Evolutionary conservation across 805 yeast species (phyloP).

Genomic region (Phaffomyces antillensis): DNA sequence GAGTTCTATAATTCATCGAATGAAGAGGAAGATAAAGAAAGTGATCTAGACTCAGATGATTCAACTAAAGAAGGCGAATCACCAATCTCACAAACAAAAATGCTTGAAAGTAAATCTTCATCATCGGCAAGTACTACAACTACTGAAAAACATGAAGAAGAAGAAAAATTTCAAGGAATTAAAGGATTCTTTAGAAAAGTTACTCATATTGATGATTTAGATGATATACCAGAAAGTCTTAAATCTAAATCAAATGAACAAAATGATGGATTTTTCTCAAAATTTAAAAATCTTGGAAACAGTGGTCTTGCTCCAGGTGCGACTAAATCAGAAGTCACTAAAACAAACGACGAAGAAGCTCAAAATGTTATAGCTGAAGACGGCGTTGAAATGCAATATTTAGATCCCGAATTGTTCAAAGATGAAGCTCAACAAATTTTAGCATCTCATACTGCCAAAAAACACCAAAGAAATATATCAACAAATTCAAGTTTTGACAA

Average conservation of each 20-base stretch:
- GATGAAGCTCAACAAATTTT: conserved; percentile 52
- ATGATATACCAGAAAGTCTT: conserved; percentile 8
- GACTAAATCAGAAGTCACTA: conserved; percentile 8
- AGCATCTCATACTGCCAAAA: conserved; percentile 30
- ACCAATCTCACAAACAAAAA: no score
- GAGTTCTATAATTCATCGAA: conserved; percentile 11
- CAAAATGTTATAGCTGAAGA: conserved; percentile 22
- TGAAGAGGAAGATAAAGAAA: conserved; percentile 12
- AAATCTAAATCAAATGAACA: conserved; percentile 17
- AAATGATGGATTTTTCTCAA: conserved; percentile 22
- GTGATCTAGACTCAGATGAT: conserved; percentile 13
- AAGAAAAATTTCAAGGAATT: conserved; percentile 9
- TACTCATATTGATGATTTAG: conserved; percentile 16
- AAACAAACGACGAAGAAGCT: conserved; percentile 29
- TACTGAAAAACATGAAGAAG: conserved; percentile 5
- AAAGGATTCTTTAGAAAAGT: conserved; percentile 16
- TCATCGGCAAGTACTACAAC: not conserved
- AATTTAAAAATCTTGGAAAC: conserved; percentile 23
- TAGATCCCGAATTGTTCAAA: conserved; percentile 36
- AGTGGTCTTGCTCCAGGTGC: conserved; percentile 33
- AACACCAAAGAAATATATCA: not conserved
- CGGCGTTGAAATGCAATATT: conserved; percentile 37
- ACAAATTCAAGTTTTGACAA: conserved; percentile 4
- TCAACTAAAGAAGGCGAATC: no score
- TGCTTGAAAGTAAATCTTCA: not conserved